Evolutionary conservation across 2,329 filamentous ascomycete genomes (phyloP).

Genomic region (Xylariaceae sp.): DNA sequence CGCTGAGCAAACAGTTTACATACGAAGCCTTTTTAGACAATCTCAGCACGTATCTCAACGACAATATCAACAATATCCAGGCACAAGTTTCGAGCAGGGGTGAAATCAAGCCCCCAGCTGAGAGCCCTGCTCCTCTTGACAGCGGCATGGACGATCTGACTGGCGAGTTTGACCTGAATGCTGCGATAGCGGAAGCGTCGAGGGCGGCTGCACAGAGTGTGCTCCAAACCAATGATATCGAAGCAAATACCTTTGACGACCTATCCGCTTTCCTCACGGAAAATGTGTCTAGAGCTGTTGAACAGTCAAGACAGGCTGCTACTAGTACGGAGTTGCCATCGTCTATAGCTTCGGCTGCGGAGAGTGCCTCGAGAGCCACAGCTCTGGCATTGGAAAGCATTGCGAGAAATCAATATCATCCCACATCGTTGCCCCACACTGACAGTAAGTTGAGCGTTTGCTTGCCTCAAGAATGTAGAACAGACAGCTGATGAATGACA

Average conservation of each 20-base stretch:
- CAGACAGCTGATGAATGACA: conserved; percentile 13
- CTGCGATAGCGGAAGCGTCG: conserved; percentile 32
- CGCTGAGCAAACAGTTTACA: conserved; percentile 30
- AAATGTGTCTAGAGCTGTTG: conserved; percentile 30
- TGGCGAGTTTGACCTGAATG: conserved; percentile 30
- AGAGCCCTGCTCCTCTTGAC: conserved; percentile 21
- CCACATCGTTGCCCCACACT: conserved; percentile 29
- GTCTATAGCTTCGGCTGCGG: conserved; percentile 29
- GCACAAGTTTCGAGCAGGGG: conserved; percentile 25
- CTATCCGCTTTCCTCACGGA: conserved; percentile 30
- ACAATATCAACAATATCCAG: conserved; percentile 31
- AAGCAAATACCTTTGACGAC: conserved; percentile 25
- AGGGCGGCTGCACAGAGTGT: conserved; percentile 30
- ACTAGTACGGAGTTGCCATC: conserved; percentile 27
- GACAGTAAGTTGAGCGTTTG: conserved; percentile 21
- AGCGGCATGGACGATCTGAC: conserved; percentile 21
- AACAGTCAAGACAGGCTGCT: conserved; percentile 28
- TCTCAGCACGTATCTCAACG: conserved; percentile 32
- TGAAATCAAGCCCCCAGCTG: conserved; percentile 21
- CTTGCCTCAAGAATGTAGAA: background rate
- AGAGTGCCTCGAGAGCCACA: conserved; percentile 32
- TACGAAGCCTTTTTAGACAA: conserved; percentile 33
- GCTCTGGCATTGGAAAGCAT: conserved; percentile 32
- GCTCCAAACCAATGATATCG: conserved; percentile 21
- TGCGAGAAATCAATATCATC: conserved; percentile 32